Base-by-base conservation (phyloP, 164 flowering plant species). In the Aristolochia fimbriata region DNA sequence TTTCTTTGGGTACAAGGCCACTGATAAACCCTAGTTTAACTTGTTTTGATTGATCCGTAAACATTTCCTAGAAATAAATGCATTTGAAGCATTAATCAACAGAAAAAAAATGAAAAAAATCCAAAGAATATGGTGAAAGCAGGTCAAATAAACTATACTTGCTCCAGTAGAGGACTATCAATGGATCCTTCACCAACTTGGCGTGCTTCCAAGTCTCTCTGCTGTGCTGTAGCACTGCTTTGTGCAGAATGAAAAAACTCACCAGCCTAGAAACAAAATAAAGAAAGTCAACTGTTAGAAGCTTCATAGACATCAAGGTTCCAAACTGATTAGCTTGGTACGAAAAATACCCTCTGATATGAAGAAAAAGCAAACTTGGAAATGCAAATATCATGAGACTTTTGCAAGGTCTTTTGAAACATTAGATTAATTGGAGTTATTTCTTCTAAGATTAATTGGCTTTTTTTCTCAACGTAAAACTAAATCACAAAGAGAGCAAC, bases 1-100 rank as follows among this genome's bases (percentile, higher is more conserved):
- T 94, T 50, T 76, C 96, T 65, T 85, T 80, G 7, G 96, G 91
- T 68, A 94, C 91, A 66, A 94, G 93, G 33, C 99, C 99, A 61
- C 83, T 69, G 13, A 88, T 57, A 73, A 75, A 91, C 13, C 99
- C 99, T 75, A 94, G 71, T 65, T 91, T 89, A 52, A 94, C 82
- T 74, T 83, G 86, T 80, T 91, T 94, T 56, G 93, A 83, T 49
- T 74, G 67, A 76, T 94, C 99, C 25, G 70, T 58, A 23, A 76
- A 61, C 67, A 70, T 72, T 70, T 86, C 96, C 97, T 94, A 65
- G 43, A 74, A 15, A 67, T 66, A 43, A 59, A 27, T 3, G 17
- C 47, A 67, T 57, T 43, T 55, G 54, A 56, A 1, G 47, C 57
- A 57, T 51, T 65, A 24, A 48, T 21, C 25, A 22, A 61, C 30